Base-by-base conservation (phyloP, 805 yeast genomes). In the Yarrowia sp. region DNA sequence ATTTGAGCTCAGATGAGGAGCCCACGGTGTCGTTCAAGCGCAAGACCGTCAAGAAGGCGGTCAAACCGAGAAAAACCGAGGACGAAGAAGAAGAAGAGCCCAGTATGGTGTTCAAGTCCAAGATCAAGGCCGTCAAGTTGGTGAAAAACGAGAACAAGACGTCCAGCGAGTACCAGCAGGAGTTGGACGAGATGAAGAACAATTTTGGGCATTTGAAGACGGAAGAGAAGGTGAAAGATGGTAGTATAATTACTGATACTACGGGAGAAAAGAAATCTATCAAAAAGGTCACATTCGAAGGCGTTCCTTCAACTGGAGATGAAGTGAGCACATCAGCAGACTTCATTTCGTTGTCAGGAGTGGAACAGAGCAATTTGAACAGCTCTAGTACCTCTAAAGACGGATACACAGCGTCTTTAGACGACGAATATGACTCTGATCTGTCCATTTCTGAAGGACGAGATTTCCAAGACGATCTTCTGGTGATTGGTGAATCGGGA, bases 1-100 rank as follows among this genome's bases (percentile, higher is more conserved):
- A 59, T 59, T 16, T 59, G 52, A 59, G 65, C 65, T 59, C 65
- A 5, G 65, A 59, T 35, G 65, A 59, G 9, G 65, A 59, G 65
- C 65, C 65, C 8, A 35, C 65, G 32, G 65, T 59, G 2, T 59
- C 65, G 50, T 59, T 59, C 52, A 59, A 59, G 38, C 65, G 65
- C 32, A 59, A 59, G 16, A 5, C 42, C 8, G 16, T 10, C 32
- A 59, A 43, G 8, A 59, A 43, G 15, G 19, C 52, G 3, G 38
- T 26, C 11, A 26, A 26, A 9, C 35, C 48, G 10, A 26, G 32
- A 26, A 40, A 56, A 32, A 1, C 64, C 3, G 14, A 49, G 5
- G 40, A 42, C 5, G 32, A 42, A n/a, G 41, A 26, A 19, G 65
- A 59, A 10, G 65, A 59, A 35, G 65, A 59, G 26, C 52, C 65